Conservation (phyloP, 1,284 basidiomycete genomes). For the Ustanciosporium gigantosporum region DNA sequence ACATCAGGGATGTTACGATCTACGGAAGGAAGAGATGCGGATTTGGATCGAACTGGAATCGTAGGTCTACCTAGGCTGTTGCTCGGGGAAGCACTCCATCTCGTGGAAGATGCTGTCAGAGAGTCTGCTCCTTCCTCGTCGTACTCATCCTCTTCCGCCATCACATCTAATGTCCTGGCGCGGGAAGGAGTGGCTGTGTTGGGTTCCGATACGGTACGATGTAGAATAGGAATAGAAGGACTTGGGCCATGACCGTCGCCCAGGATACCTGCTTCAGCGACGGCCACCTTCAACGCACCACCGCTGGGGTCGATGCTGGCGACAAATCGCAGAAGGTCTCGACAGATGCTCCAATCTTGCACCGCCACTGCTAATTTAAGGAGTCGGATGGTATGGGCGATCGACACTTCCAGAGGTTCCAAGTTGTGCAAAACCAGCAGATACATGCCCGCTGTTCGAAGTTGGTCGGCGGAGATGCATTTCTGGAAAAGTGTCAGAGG, state of each 20-base stretch:
- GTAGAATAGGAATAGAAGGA: slow-evolving; percentile 1
- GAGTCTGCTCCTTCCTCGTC: slow-evolving; percentile 1
- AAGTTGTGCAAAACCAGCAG: slow-evolving; percentile 89
- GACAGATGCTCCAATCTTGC: slow-evolving; percentile 44
- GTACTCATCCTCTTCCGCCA: slow-evolving; percentile 30
- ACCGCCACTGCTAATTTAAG: slow-evolving; percentile 39
- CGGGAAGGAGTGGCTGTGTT: slow-evolving; percentile 1
- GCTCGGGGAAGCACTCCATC: too few relatives aligned
- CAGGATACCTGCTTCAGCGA: slow-evolving; percentile 20
- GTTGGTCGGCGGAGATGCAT: slow-evolving; percentile 74
- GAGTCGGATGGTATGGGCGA: slow-evolving; percentile 44
- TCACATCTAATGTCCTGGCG: slow-evolving; percentile 11
- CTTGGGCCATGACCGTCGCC: not conserved
- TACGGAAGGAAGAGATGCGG: slow-evolving; percentile 4
- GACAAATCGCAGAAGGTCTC: slow-evolving; percentile 63
- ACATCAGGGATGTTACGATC: slow-evolving; percentile 24
- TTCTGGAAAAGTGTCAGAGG: slow-evolving; percentile 88
- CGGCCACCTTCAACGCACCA: slow-evolving; percentile 18
- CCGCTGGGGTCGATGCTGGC: slow-evolving; percentile 67
- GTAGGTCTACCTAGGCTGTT: not conserved
- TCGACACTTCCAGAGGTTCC: slow-evolving; percentile 73
- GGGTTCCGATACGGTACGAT: slow-evolving; percentile 7
- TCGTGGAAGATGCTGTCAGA: too few relatives aligned
- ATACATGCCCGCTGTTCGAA: slow-evolving; percentile 90
- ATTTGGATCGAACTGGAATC: slow-evolving; percentile 6